Evolutionary conservation across 352 stramenopile genomes (phyloP).

Genomic region (Globisporangium nagaii): DNA sequence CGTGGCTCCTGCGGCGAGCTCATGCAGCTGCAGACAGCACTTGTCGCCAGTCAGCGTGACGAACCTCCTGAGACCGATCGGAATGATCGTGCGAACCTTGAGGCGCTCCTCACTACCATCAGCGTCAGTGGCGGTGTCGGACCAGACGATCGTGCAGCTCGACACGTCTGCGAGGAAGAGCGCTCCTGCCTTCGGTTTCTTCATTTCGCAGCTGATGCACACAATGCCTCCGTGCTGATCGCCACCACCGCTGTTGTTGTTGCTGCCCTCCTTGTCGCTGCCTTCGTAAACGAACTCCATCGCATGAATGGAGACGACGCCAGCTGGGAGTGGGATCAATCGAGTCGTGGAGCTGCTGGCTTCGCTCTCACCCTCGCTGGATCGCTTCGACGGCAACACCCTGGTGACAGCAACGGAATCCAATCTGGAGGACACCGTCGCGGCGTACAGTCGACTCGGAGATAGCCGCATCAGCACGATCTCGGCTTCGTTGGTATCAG

Average conservation of each 20-base stretch:
- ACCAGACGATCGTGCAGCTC: neutral
- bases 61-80: neutral
- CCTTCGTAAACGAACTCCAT: conserved; percentile 10
- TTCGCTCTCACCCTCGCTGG: neutral
- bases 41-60: neutral
- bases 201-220: neutral
- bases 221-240: neutral
- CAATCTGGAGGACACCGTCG: conserved; percentile 19
- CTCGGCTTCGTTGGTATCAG: conserved; percentile 3
- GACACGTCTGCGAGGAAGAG: neutral
- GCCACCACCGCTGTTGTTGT: neutral
- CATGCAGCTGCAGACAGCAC: conserved; percentile 2
- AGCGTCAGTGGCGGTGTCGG: neutral
- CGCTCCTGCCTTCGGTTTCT: neutral
- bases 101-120: neutral
- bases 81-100: neutral
- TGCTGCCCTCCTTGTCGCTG: too few species aligned
- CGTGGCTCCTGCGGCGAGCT: neutral
- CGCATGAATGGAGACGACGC: neutral
- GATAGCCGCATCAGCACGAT: conserved; percentile 29
- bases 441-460: conserved; percentile 10
- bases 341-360: neutral
- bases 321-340: neutral
- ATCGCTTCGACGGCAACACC: neutral
- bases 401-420: conserved; percentile 12